Conservation (phyloP, 2,329 filamentous ascomycete genomes). For the Paracoccidioides brasiliensis region DNA sequence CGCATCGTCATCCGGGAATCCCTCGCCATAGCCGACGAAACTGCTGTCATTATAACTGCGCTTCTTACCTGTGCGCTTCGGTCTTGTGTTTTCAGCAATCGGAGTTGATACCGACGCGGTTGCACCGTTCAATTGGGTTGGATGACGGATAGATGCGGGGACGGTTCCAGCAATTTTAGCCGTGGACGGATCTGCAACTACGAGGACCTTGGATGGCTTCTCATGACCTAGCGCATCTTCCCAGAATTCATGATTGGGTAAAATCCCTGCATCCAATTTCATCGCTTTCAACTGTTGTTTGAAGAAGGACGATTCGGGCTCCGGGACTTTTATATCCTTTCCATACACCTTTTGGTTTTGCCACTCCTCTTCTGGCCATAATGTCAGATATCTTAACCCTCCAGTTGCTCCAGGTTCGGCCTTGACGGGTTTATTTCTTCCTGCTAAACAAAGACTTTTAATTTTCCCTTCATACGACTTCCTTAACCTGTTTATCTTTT, state of each 20-base stretch:
- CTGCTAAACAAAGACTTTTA: constrained; percentile 34
- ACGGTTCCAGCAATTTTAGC: constrained; percentile 16
- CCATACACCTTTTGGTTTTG: constrained; percentile 36
- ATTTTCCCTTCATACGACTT: constrained; percentile 41
- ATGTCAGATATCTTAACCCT: constrained; percentile 29
- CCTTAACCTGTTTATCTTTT: constrained; percentile 51
- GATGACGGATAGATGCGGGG: constrained; percentile 14
- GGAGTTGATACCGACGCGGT: constrained; percentile 11
- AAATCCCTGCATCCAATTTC: constrained; percentile 34
- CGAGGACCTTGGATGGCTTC: constrained; percentile 26
- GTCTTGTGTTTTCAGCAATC: constrained; percentile 24
- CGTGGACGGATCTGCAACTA: constrained; percentile 19
- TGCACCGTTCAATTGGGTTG: constrained; percentile 19
- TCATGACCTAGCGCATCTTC: constrained; percentile 38
- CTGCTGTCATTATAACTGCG: constrained; percentile 38
- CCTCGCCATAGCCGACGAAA: constrained; percentile 40
- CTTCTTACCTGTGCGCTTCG: constrained; percentile 37
- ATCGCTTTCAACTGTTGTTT: constrained; percentile 32
- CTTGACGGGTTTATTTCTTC: constrained; percentile 37
- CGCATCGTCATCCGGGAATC: constrained; percentile 37
- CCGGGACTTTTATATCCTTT: constrained; percentile 33
- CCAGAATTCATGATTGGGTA: constrained; percentile 37
- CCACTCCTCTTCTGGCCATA: constrained; percentile 40
- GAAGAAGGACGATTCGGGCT: constrained; percentile 30
- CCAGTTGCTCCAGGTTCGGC: constrained; percentile 28